Base-by-base conservation (phyloP, 441 rosid genomes). In the Breynia disticha region DNA sequence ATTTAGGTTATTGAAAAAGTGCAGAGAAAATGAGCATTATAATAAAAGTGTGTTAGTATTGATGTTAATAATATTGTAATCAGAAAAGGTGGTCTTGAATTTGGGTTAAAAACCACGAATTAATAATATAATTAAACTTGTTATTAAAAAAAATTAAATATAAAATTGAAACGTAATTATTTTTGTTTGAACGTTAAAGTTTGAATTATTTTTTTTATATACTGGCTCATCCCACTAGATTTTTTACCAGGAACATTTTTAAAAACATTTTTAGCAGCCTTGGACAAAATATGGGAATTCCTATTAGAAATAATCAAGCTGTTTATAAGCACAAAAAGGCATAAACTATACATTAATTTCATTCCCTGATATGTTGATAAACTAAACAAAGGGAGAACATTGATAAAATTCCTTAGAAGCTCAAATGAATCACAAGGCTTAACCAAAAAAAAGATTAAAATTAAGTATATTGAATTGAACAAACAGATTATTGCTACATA, bases 151-250 rank as follows among this genome's bases (percentile, higher is more conserved):
- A n/a, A n/a, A n/a, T n/a, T n/a, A n/a, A n/a, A n/a, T n/a, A n/a
- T n/a, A n/a, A n/a, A n/a, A n/a, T n/a, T n/a, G n/a, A n/a, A n/a
- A n/a, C n/a, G n/a, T n/a, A n/a, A n/a, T n/a, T n/a, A n/a, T n/a
- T n/a, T n/a, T n/a, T n/a, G n/a, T n/a, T n/a, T n/a, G n/a, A n/a
- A n/a, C n/a, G 95, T 85, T 65, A 90, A 74, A 58, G 81, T 87
- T 62, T 90, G 95, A 58, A 90, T 81, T 52, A 69, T 80, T 66
- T 56, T 78, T 84, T 90, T 89, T n/a, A n/a, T n/a, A 41, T 90
- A 87, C 44, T 63, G 79, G 72, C 75, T 85, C 80, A 80, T 69
- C 61, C 69, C 87, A 46, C 66, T 67, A 4, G 86, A 66, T 24
- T 65, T 32, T 52, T 74, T 73, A 48, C 54, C 62, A 32, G 93